phyloP scores from a whole-genome alignment of 2,329 filamentous ascomycete genomes.

The Phoma sp. region DNA sequence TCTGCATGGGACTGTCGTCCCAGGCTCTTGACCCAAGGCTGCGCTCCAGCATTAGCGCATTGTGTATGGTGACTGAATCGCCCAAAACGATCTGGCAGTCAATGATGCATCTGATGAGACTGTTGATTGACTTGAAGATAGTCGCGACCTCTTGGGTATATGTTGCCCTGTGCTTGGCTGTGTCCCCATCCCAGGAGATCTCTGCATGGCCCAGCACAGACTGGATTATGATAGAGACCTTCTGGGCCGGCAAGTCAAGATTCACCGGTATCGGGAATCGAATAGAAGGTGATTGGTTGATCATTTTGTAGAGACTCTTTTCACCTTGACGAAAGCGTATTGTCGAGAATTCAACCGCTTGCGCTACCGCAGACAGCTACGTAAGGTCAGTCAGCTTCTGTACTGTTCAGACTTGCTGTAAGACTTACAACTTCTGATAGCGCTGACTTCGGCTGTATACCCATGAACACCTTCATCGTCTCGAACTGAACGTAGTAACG shows the following conservation, averaged over 20 bases:
- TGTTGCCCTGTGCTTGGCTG: constrained; percentile 60
- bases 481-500: constrained; percentile 80
- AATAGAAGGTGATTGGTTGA: constrained; percentile 73
- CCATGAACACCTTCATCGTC: constrained; percentile 76
- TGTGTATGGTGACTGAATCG: constrained; percentile 71
- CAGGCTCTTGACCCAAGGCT: constrained; percentile 77
- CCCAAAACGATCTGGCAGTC: constrained; percentile 69
- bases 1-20: constrained; percentile 81
- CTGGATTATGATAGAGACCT: constrained; percentile 80
- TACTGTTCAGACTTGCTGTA: not conserved
- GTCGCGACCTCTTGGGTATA: constrained; percentile 65
- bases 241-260: constrained; percentile 70
- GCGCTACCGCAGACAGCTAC: constrained; percentile 69
- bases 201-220: constrained; percentile 72
- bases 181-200: constrained; percentile 58
- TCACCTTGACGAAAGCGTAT: constrained; percentile 74
- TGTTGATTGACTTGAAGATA: constrained; percentile 71
- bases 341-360: constrained; percentile 75
- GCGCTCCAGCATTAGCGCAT: constrained; percentile 77
- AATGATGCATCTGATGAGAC: constrained; percentile 75
- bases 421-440: constrained; percentile 70
- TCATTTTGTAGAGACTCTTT: constrained; percentile 70
- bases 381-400: constrained; percentile 6
- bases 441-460: constrained; percentile 64
- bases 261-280: constrained; percentile 74